Base-by-base conservation (phyloP, 2,329 filamentous ascomycete genomes). In the Epichloe uncinata region DNA sequence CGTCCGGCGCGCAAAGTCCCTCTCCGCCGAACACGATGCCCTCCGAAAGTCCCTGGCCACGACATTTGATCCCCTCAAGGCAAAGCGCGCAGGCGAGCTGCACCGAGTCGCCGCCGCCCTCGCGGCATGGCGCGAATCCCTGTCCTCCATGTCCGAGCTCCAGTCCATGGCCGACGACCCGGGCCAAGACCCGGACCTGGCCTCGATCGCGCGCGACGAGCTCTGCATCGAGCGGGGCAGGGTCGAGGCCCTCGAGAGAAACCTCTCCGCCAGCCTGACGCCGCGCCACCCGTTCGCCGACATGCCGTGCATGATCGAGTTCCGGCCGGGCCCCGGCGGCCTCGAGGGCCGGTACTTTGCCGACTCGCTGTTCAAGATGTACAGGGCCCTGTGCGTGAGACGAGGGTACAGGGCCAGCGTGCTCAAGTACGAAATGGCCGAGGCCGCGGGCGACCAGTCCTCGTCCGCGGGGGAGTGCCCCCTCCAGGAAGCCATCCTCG, bases 301-400 rank as follows among this genome's bases (percentile, higher is more conserved):
- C 54, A 77, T 97, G 57, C 88, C 90, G 48, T 97, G 91, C 65
- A 76, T 98, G 55, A 69, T 98, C 41, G 93, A 98, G 68, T 85
- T 98, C 52, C 80, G 90, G 0, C 93, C 93, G 0, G 93, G 93
- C 0, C 90, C 89, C 0, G 93, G 93, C 37, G 93, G 93, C 2
- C 82, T 88, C 51, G 93, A 98, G 68, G 90, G 91, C 2, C 82
- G 87, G 0, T 81, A 95, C 54, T 98, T 98, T 58, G 88, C 90
- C 12, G 85, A 86, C 49, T 82, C 93, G 48, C 68, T 98, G 6
- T 79, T 95, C 58, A 81, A 83, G 57, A 97, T 98, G 93, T 98
- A 98, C 69, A 78, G 81, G 55, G 71, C 73, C 1, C 89, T 89
- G 60, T 95, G 90, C 66, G 70, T 77, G 45, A 78, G 82, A 5